A percentile compares a stretch with the other conserved stretches of the same genome.
Evolutionary conservation across 2,329 filamentous ascomycete species (phyloP).

Genomic region (Alternaria dauci): DNA sequence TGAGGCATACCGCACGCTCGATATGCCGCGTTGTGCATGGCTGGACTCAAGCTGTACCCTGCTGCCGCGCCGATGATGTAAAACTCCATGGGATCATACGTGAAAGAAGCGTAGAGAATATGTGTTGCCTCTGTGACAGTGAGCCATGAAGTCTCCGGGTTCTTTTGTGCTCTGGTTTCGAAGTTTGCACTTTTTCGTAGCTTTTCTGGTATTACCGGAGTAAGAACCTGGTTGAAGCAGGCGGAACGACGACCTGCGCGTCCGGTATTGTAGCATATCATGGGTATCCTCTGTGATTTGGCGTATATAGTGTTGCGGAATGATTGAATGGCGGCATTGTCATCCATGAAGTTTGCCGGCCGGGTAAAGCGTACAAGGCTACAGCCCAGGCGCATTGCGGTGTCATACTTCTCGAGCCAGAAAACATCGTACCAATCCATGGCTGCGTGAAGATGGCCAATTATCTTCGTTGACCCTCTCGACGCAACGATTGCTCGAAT

Average conservation of each 20-base stretch:
- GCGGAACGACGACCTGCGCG: slow-evolving; percentile 68
- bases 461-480: slow-evolving; percentile 67
- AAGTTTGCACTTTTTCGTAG: slow-evolving; percentile 49
- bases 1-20: slow-evolving; percentile 73
- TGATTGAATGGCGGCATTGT: slow-evolving; percentile 68
- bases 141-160: slow-evolving; percentile 58
- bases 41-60: slow-evolving; percentile 76
- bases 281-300: slow-evolving; percentile 58
- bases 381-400: slow-evolving; percentile 66
- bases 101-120: slow-evolving; percentile 71
- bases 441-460: slow-evolving; percentile 63
- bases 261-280: slow-evolving; percentile 72
- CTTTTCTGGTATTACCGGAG: slow-evolving; percentile 65
- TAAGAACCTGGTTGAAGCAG: slow-evolving; percentile 71
- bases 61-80: slow-evolving; percentile 78
- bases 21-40: slow-evolving; percentile 78
- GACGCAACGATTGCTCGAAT: slow-evolving; percentile 60
- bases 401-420: slow-evolving; percentile 66
- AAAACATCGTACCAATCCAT: slow-evolving; percentile 65
- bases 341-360: slow-evolving; percentile 63
- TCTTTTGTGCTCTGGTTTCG: slow-evolving; percentile 46
- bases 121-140: slow-evolving; percentile 70
- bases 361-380: slow-evolving; percentile 69
- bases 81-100: slow-evolving; percentile 73
- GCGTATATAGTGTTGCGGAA: slow-evolving; percentile 62